A percentile compares a stretch with the other conserved stretches of the same genome.
Conservation (phyloP, 2,329 filamentous ascomycete species). For the Fusarium pseudograminearum region DNA sequence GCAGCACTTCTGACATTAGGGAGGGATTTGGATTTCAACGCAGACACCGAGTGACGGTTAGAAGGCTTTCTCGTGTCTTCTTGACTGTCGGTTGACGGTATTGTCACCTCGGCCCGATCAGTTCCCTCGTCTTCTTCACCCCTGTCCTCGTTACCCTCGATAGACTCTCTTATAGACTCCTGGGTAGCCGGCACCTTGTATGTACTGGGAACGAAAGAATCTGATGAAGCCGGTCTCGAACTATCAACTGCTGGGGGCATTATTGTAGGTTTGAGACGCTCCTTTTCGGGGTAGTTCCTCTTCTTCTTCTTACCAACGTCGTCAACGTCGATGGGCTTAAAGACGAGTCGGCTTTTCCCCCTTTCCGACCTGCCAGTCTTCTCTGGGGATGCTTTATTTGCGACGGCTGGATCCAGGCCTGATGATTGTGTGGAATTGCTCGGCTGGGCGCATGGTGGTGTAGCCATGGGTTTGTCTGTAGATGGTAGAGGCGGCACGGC, state of each 20-base stretch:
- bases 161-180: slow-evolving; percentile 38
- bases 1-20: not conserved
- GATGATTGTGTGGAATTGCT: slow-evolving; percentile 39
- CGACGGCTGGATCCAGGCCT: slow-evolving; percentile 36
- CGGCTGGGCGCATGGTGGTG: slow-evolving; percentile 52
- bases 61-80: not conserved
- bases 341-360: slow-evolving; percentile 43
- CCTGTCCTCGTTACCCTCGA: slow-evolving; percentile 30
- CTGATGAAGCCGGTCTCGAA: slow-evolving; percentile 47
- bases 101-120: slow-evolving; percentile 17
- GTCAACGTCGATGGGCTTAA: slow-evolving; percentile 40
- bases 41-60: not conserved
- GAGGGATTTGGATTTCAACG: not conserved
- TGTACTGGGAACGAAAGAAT: slow-evolving; percentile 49
- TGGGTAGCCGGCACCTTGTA: slow-evolving; percentile 38
- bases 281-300: slow-evolving; percentile 19
- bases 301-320: slow-evolving; percentile 35
- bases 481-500: slow-evolving; percentile 35
- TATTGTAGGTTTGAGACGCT: slow-evolving; percentile 45
- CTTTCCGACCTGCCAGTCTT: slow-evolving; percentile 5
- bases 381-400: not conserved
- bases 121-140: slow-evolving; percentile 22
- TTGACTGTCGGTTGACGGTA: slow-evolving; percentile 20
- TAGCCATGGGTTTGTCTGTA: slow-evolving; percentile 36
- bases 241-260: slow-evolving; percentile 38